Evolutionary conservation across 2,329 filamentous ascomycete genomes (phyloP).

Genomic region (Penicillium brasilianum): DNA sequence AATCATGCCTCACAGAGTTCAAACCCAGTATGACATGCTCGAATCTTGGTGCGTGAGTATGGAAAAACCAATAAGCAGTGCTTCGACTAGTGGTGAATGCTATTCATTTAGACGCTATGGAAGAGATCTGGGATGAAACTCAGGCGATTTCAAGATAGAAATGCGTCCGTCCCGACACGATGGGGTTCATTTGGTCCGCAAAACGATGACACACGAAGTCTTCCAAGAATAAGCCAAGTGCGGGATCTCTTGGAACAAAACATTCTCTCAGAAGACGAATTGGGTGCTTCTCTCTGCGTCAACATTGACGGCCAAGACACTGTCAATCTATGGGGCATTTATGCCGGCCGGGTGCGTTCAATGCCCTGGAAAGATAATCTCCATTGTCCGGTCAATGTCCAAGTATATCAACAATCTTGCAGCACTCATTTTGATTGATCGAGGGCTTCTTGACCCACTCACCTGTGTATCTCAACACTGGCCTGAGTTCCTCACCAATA

Average conservation of each 20-base stretch:
- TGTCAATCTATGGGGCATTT: slow-evolving; percentile 54
- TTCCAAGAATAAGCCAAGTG: too few species aligned
- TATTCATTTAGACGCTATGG: too few species aligned
- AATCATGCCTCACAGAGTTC: too few species aligned
- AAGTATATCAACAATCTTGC: slow-evolving; percentile 49
- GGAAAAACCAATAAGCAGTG: too few species aligned
- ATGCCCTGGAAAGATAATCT: slow-evolving; percentile 47
- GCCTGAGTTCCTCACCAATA: slow-evolving; percentile 53
- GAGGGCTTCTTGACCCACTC: slow-evolving; percentile 44
- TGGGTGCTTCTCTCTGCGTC: slow-evolving; percentile 51
- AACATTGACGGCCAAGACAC: slow-evolving; percentile 50
- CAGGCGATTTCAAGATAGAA: too few species aligned
- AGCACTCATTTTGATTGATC: slow-evolving; percentile 47
- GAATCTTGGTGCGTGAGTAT: too few species aligned
- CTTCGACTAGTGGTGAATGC: too few species aligned
- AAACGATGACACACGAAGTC: too few species aligned
- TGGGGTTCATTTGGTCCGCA: too few species aligned
- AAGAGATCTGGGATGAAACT: too few species aligned
- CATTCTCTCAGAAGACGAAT: slow-evolving; percentile 36
- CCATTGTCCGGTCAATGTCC: slow-evolving; percentile 48
- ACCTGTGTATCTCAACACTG: slow-evolving; percentile 51
- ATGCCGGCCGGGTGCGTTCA: slow-evolving; percentile 37
- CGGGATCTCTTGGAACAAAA: slow-evolving; percentile 39
- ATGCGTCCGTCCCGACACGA: too few species aligned
- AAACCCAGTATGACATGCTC: too few species aligned